Evolutionary conservation across 139 green algal genomes (phyloP), one percentile per base, ranked within the genome.

Genomic region (Auxenochlorella pyrenoidosa): DNA sequence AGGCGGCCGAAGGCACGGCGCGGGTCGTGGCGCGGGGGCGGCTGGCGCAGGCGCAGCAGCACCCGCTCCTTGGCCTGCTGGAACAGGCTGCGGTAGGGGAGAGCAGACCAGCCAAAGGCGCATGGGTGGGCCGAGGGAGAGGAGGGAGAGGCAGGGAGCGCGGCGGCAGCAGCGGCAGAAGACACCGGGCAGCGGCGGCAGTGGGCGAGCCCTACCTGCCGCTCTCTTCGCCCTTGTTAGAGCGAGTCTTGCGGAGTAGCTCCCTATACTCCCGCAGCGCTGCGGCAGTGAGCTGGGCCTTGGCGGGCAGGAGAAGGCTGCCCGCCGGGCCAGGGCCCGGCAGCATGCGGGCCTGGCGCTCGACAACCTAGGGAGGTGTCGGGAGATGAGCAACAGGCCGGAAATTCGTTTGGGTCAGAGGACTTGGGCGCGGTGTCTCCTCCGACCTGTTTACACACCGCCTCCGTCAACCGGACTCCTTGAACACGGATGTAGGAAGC

Each of bases 21-120:
- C 13, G 86, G 86, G 71, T 89, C 80, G 18, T 71, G 30, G 16
- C 41, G 60, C 26, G 78, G 75, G 30, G 59, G 58, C 32, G 51
- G 83, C 66, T 87, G 60, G 72, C 40, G 59, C 72, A 86, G 30
- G 10, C 87, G 54, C 34, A 81, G 34, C 77, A 91, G 75, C 41
- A 85, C 89, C 26, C 86, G 68, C 43, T 88, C 72, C 77, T 92
- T 92, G 54, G 89, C 89, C 22, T 90, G 79, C 43, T 77, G 73
- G 40, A 92, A 88, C 60, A 85, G 41, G 40, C 80, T 85, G 63
- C 40, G 36, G 75, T 2, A 26, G 30, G n/a, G 75, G 5, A 18
- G 32, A 10, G 32, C 3, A 28, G 47, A 38, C 26, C 0, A 81
- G 19, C 1, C 2, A 65, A 26, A 47, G 24, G 63, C 26, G 63